A percentile compares a stretch with the other conserved stretches of the same genome.
Conservation (phyloP, 805 yeast genomes). For the Saturnispora mendoncae region DNA sequence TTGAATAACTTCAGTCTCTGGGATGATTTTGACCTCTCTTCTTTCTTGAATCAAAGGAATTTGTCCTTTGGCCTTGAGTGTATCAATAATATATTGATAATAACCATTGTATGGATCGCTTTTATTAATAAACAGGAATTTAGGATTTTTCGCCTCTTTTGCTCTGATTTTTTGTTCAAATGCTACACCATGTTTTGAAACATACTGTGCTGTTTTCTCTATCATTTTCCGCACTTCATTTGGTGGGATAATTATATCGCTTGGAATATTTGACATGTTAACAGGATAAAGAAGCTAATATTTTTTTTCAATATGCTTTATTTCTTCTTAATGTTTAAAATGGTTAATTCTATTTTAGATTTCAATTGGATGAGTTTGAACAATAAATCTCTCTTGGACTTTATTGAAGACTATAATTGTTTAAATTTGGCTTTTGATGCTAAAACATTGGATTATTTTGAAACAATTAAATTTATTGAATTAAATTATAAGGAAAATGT, state of each 20-base stretch:
- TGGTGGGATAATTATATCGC: constrained; percentile 46
- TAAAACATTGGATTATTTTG: background rate
- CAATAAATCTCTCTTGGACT: background rate
- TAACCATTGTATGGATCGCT: constrained; percentile 49
- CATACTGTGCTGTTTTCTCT: constrained; percentile 65
- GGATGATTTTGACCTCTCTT: background rate
- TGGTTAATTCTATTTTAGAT: background rate
- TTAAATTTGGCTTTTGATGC: background rate
- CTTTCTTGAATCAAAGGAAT: constrained; percentile 10
- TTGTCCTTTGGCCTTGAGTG: constrained; percentile 24
- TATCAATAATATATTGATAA: constrained; percentile 41
- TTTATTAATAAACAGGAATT: constrained; percentile 55
- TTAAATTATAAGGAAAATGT: background rate
- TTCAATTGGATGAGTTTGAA: background rate
- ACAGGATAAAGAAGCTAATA: background rate
- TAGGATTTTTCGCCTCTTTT: constrained; percentile 37
- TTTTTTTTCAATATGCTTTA: background rate
- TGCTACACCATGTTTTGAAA: constrained; percentile 53
- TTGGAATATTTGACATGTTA: constrained; percentile 24
- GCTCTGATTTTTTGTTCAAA: constrained; percentile 52
- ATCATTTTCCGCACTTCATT: constrained; percentile 43
- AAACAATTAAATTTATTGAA: background rate
- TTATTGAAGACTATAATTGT: background rate
- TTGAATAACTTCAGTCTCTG: background rate
- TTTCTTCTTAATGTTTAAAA: background rate